Evolutionary conservation across 805 yeast species (phyloP).

Genomic region (Candida tibetensis): DNA sequence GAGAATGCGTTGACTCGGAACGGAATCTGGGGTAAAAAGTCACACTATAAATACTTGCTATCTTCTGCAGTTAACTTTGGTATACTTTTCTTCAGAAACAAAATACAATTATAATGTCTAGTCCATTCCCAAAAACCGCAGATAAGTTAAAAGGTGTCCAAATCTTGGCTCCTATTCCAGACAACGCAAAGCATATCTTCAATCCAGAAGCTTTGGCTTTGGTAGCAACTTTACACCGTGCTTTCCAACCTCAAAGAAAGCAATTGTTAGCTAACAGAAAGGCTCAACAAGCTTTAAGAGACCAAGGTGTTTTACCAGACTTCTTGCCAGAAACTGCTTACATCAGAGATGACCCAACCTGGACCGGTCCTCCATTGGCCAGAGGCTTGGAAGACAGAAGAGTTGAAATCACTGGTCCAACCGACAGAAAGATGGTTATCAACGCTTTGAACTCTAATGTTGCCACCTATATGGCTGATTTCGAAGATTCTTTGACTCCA

Average conservation of each 20-base stretch:
- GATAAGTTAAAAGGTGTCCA: constrained; percentile 51
- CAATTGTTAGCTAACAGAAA: constrained; percentile 61
- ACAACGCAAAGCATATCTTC: constrained; percentile 51
- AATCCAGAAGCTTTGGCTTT: constrained; percentile 64
- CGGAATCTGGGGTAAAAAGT: constrained; percentile 7
- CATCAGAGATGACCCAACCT: constrained; percentile 68
- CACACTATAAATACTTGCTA: constrained; percentile 1
- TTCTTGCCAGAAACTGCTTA: constrained; percentile 66
- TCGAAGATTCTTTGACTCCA: constrained; percentile 82
- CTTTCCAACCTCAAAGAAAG: constrained; percentile 62
- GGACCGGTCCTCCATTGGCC: constrained; percentile 74
- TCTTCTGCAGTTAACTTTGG: neutral
- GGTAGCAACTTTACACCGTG: constrained; percentile 69
- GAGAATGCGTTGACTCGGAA: constrained; percentile 2
- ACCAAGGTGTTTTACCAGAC: constrained; percentile 58
- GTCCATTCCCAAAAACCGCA: constrained; percentile 45
- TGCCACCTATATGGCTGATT: constrained; percentile 83
- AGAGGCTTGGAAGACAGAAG: constrained; percentile 73
- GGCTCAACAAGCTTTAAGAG: constrained; percentile 57
- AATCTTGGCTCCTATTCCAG: constrained; percentile 51
- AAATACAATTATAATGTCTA: constrained; percentile 22
- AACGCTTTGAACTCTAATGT: constrained; percentile 78
- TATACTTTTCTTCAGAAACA: neutral
- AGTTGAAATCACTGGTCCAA: constrained; percentile 83
- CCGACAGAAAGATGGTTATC: constrained; percentile 79